phyloP scores from a whole-genome alignment of 495 filamentous ascomycete genomes.

The Viridothelium virens region DNA sequence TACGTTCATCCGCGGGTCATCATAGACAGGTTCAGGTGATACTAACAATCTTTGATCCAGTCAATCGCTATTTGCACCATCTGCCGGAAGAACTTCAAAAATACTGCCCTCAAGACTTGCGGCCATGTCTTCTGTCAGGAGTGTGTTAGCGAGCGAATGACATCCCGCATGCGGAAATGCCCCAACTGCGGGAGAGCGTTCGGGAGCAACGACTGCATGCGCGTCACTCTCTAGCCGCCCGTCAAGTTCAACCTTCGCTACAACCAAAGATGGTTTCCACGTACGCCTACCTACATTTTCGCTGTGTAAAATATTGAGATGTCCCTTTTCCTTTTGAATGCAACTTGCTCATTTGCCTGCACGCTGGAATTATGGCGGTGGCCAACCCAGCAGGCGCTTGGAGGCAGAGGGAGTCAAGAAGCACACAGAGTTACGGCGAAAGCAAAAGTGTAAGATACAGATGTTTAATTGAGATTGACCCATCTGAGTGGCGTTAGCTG shows the following conservation, averaged over 20 bases:
- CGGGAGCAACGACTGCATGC: constrained; percentile 78
- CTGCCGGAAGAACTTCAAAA: constrained; percentile 84
- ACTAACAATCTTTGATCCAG: constrained; percentile 37
- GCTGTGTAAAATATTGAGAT: constrained; percentile 3
- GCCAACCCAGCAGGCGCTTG: neutral
- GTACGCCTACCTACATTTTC: neutral
- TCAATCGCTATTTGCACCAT: constrained; percentile 81
- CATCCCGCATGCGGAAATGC: constrained; percentile 86
- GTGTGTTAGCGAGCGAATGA: constrained; percentile 81
- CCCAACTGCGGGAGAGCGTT: constrained; percentile 87
- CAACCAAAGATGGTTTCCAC: no score
- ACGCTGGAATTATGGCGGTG: neutral
- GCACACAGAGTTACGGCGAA: neutral
- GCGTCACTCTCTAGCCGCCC: constrained; percentile 31
- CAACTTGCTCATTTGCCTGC: no score
- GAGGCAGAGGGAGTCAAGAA: neutral
- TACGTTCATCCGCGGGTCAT: constrained; percentile 42
- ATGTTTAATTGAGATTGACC: neutral
- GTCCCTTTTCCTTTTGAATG: neutral
- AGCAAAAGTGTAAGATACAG: neutral
- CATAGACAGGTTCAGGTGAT: neutral
- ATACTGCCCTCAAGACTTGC: constrained; percentile 84
- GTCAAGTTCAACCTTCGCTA: no score
- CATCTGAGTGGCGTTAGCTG: neutral
- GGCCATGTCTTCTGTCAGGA: constrained; percentile 92